These are phyloP conservation scores for Fusarium drepaniforme DNA, from an alignment of 2,329 filamentous ascomycete genomes.

Conservation along the genomic window DNA sequence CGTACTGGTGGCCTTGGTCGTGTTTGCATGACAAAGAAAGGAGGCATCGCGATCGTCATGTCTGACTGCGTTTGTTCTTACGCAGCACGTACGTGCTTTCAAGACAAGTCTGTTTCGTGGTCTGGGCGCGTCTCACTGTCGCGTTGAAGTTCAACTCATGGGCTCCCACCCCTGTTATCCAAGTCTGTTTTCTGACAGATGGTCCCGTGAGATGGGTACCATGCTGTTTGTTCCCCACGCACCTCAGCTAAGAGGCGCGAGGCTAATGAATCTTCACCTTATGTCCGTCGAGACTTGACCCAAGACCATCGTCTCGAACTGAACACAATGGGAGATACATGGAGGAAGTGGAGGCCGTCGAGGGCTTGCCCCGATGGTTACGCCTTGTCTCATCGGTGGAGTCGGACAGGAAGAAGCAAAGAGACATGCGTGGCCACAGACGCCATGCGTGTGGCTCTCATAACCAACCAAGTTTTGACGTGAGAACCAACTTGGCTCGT, in stretches of 20 bases:
- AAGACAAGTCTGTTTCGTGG: neutral
- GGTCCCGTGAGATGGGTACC: slow-evolving; percentile 16
- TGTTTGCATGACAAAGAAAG: neutral
- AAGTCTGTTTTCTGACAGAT: neutral
- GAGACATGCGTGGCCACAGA: slow-evolving; percentile 7
- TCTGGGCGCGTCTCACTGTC: neutral
- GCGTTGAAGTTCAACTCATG: neutral
- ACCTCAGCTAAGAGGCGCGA: slow-evolving; percentile 24
- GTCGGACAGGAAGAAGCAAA: slow-evolving; percentile 24
- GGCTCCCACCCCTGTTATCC: neutral
- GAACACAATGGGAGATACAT: slow-evolving; percentile 8
- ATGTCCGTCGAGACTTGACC: slow-evolving; percentile 9
- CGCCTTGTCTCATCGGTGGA: slow-evolving; percentile 24
- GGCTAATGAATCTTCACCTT: slow-evolving; percentile 29
- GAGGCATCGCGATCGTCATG: neutral
- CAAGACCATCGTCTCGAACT: slow-evolving; percentile 23
- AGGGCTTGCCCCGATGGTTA: slow-evolving; percentile 3
- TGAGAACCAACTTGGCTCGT: neutral
- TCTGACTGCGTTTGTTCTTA: neutral
- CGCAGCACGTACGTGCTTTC: neutral
- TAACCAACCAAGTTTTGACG: slow-evolving; percentile 9
- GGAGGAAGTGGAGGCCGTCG: slow-evolving; percentile 1
- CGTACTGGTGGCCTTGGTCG: neutral
- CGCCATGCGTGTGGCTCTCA: slow-evolving; percentile 19
- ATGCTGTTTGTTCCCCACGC: slow-evolving; percentile 20